These are phyloP conservation scores for Macadamia integrifolia DNA, from an alignment of 164 flowering plant species.

Conservation along the genomic window DNA sequence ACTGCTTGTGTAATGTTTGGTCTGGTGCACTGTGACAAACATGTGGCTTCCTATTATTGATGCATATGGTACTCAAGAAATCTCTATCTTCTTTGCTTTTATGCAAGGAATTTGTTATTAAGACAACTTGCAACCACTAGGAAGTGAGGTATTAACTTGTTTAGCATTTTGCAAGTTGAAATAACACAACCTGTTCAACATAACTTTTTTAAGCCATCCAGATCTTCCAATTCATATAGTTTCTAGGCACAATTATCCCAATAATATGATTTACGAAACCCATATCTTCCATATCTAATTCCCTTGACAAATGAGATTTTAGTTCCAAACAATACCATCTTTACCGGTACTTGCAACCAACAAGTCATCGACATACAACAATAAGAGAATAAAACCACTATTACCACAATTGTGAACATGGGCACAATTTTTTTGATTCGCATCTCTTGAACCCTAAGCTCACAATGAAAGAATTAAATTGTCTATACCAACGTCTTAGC, in stretches of 20 bases:
- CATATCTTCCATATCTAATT: conserved; percentile 3
- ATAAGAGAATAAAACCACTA: background rate
- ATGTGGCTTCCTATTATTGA: too few relatives aligned
- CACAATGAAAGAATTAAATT: conserved; percentile 4
- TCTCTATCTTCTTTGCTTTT: too few relatives aligned
- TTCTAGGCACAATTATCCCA: background rate
- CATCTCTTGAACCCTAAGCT: background rate
- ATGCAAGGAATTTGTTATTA: background rate
- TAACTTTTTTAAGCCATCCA: conserved; percentile 2
- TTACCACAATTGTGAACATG: too few relatives aligned
- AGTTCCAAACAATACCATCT: background rate
- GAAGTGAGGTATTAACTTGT: conserved; percentile 5
- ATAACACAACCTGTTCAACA: background rate
- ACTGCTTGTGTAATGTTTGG: too few relatives aligned
- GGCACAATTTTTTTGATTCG: background rate
- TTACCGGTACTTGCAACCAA: background rate
- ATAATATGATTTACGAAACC: background rate
- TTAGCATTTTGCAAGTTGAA: conserved; percentile 1
- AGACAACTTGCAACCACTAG: background rate
- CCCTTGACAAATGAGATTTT: conserved; percentile 1
- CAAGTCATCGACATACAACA: background rate
- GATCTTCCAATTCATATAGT: background rate
- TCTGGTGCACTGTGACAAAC: too few relatives aligned
- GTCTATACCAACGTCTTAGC: background rate
- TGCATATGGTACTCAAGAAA: too few relatives aligned